phyloP scores from a whole-genome alignment of 352 stramenopile species.

The Phytophthora macrochlamydospora region DNA sequence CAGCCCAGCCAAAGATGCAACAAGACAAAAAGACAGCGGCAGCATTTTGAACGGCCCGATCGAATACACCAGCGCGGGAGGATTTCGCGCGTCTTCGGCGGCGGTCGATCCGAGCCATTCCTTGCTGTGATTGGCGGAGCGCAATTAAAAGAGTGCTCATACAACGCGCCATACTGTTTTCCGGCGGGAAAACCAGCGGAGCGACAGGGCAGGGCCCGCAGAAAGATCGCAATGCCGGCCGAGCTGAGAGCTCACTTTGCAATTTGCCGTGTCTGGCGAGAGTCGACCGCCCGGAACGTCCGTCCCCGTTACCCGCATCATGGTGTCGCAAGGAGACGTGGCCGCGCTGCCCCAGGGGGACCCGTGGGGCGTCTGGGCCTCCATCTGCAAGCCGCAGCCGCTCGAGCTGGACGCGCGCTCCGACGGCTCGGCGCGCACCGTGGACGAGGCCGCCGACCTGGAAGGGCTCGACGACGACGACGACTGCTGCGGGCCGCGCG shows the following conservation, averaged over 20 bases:
- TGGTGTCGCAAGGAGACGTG: constrained; percentile 24
- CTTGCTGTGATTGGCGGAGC: constrained; percentile 26
- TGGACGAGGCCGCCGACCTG: constrained; percentile 48
- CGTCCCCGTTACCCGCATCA: constrained; percentile 2
- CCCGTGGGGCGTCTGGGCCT: constrained; percentile 18
- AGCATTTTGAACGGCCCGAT: no score
- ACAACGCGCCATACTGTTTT: not conserved
- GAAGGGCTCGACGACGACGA: constrained; percentile 38
- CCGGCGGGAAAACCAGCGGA: not conserved
- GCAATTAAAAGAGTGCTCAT: constrained; percentile 36
- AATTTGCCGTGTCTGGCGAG: constrained; percentile 29
- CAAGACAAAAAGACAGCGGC: no score
- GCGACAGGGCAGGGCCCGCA: constrained; percentile 13
- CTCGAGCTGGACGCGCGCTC: constrained; percentile 26
- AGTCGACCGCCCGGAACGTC: constrained; percentile 6
- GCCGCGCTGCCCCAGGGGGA: constrained; percentile 10
- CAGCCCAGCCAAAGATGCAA: no score
- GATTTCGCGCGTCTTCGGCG: no score
- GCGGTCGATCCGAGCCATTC: no score
- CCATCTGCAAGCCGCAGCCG: constrained; percentile 16
- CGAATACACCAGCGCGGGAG: no score
- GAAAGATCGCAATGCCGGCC: constrained; percentile 4
- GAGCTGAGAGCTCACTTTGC: constrained; percentile 19
- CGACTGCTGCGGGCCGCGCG: constrained; percentile 14
- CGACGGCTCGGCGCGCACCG: constrained; percentile 26